Evolutionary conservation across 2,329 filamentous ascomycete genomes (phyloP).

Genomic region (Myriosclerotinia curreyana): DNA sequence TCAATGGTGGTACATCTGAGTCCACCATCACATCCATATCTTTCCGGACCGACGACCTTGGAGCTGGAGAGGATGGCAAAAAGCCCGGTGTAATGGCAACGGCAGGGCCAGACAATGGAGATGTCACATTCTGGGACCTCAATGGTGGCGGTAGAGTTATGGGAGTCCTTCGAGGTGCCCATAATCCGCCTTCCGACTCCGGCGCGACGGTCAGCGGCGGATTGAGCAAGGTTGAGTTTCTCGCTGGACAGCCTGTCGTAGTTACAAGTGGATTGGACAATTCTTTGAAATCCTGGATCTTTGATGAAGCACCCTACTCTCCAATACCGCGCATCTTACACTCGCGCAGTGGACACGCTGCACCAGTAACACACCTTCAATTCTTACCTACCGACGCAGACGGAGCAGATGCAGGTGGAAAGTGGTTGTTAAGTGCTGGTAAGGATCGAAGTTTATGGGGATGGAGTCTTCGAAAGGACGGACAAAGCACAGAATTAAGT

Average conservation of each 20-base stretch:
- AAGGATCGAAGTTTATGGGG: constrained; percentile 92
- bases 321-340: constrained; percentile 83
- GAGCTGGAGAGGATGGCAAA: constrained; percentile 82
- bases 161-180: constrained; percentile 82
- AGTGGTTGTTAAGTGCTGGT: constrained; percentile 90
- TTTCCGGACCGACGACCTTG: constrained; percentile 85
- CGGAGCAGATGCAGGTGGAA: constrained; percentile 81
- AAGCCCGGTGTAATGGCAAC: constrained; percentile 93
- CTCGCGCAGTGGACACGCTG: constrained; percentile 82
- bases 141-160: constrained; percentile 84
- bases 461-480: constrained; percentile 91
- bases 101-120: constrained; percentile 71
- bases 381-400: constrained; percentile 90
- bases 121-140: constrained; percentile 94
- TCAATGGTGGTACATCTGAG: constrained; percentile 64
- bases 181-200: constrained; percentile 64
- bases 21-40: constrained; percentile 75
- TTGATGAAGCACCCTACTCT: constrained; percentile 87
- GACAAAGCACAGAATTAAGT: constrained; percentile 88
- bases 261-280: constrained; percentile 92
- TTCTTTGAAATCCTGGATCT: constrained; percentile 93
- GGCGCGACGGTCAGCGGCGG: constrained; percentile 64
- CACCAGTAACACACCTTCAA: constrained; percentile 74
- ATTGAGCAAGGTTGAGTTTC: constrained; percentile 83
- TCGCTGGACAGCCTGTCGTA: constrained; percentile 83